phyloP scores from a whole-genome alignment of 495 filamentous ascomycete species.

The Daldinia decipiens region DNA sequence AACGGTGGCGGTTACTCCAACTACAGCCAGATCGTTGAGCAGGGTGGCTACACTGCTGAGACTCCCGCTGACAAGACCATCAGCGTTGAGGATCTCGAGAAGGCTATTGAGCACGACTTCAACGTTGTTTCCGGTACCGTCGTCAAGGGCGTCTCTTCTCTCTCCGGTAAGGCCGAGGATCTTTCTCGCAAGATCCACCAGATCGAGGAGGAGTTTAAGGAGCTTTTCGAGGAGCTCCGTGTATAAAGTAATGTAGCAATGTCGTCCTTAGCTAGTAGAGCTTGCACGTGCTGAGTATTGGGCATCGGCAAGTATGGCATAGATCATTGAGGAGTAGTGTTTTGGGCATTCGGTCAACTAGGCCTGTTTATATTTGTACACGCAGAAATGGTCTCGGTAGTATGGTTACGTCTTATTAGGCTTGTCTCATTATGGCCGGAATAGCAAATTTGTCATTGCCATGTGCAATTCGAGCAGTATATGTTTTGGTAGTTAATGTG shows the following conservation, averaged over 20 bases:
- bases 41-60: conserved; percentile 66
- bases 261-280: conserved; percentile 9
- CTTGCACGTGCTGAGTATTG: conserved; percentile 21
- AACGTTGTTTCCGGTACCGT: conserved; percentile 65
- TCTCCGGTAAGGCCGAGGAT: conserved; percentile 59
- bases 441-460: conserved; percentile 37
- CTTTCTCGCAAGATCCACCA: conserved; percentile 64
- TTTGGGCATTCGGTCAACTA: conserved; percentile 39
- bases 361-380: conserved; percentile 58
- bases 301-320: conserved; percentile 26
- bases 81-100: conserved; percentile 65
- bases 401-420: conserved; percentile 42
- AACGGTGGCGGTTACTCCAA: conserved; percentile 96
- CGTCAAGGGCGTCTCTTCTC: conserved; percentile 57
- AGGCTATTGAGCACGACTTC: conserved; percentile 68
- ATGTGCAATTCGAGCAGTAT: not conserved
- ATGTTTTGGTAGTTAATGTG: not conserved
- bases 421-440: conserved; percentile 26
- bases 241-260: conserved; percentile 44
- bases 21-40: conserved; percentile 83
- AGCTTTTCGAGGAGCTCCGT: conserved; percentile 71
- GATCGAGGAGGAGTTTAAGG: conserved; percentile 71
- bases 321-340: conserved; percentile 29
- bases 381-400: conserved; percentile 41
- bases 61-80: conserved; percentile 50